Evolutionary conservation across 768 basidiomycete species (phyloP).

Genomic region (Neoboletus magnificus): DNA sequence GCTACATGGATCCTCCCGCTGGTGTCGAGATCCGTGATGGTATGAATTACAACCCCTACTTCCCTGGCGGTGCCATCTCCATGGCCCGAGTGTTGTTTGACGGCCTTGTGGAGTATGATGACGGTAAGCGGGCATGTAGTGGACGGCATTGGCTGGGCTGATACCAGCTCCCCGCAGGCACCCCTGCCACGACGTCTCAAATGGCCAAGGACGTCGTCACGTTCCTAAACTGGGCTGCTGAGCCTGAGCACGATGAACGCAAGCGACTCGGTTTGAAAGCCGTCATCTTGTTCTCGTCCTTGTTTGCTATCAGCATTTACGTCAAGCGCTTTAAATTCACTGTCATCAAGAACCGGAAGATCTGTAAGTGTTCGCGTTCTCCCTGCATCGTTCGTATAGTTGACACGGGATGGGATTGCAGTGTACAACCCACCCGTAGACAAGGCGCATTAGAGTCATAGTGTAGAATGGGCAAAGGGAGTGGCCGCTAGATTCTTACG

Average conservation of each 20-base stretch:
- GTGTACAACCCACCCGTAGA: constrained; percentile 41
- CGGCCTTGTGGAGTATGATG: constrained; percentile 93
- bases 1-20: constrained; percentile 94
- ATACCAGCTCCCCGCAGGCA: constrained; percentile 49
- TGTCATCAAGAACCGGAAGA: constrained; percentile 89
- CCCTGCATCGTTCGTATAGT: neutral
- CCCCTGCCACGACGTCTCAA: constrained; percentile 94
- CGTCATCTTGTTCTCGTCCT: constrained; percentile 84
- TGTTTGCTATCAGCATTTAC: constrained; percentile 79
- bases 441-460: constrained; percentile 30
- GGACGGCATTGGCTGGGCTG: neutral
- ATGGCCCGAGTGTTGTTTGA: constrained; percentile 98
- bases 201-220: constrained; percentile 99
- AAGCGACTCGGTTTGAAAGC: constrained; percentile 98
- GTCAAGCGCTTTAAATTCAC: constrained; percentile 97
- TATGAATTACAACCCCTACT: constrained; percentile 99
- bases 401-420: constrained; percentile 15
- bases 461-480: constrained; percentile 3
- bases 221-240: constrained; percentile 95
- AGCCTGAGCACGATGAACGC: constrained; percentile 96
- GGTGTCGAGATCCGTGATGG: constrained; percentile 94
- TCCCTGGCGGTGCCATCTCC: constrained; percentile 97
- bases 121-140: constrained; percentile 51
- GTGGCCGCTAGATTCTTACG: constrained; percentile 25
- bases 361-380: constrained; percentile 52